Evolutionary conservation across 2,329 filamentous ascomycete species (phyloP).

Genomic region (Amauroascus niger): DNA sequence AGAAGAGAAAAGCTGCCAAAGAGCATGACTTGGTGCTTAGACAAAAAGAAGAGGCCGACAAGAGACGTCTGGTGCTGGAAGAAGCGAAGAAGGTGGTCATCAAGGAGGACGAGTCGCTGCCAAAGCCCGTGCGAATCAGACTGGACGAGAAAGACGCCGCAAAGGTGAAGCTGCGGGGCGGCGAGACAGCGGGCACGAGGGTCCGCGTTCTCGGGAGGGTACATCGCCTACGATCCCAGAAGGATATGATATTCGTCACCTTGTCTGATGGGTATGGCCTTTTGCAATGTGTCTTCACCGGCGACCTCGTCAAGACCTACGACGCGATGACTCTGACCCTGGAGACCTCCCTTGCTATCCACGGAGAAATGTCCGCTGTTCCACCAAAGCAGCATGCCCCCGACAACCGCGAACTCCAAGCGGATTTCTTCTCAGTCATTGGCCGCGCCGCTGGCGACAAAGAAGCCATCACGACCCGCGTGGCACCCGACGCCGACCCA

Average conservation of each 20-base stretch:
- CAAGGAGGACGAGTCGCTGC: conserved; percentile 61
- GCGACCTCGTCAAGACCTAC: conserved; percentile 81
- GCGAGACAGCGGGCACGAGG: conserved; percentile 50
- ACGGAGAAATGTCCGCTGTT: conserved; percentile 73
- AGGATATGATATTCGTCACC: conserved; percentile 78
- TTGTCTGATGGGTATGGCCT: conserved; percentile 73
- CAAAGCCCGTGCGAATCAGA: conserved; percentile 63
- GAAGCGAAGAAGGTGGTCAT: conserved; percentile 70
- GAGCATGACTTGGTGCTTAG: conserved; percentile 62
- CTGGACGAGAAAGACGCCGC: conserved; percentile 60
- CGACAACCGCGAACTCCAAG: conserved; percentile 76
- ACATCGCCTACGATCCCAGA: conserved; percentile 70
- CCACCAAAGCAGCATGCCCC: conserved; percentile 69
- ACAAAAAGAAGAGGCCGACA: conserved; percentile 62
- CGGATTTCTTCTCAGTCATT: conserved; percentile 76
- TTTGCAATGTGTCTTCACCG: conserved; percentile 74
- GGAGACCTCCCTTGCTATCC: conserved; percentile 77
- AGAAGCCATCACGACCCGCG: conserved; percentile 81
- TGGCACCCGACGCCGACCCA: conserved; percentile 57
- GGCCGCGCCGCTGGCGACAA: conserved; percentile 74
- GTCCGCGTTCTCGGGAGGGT: conserved; percentile 76
- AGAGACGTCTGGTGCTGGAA: conserved; percentile 62
- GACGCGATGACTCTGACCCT: conserved; percentile 76
- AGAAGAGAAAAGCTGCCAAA: conserved; percentile 77
- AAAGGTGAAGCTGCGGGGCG: conserved; percentile 43